Evolutionary conservation across 2,329 filamentous ascomycete genomes (phyloP).

Genomic region (Paramyrothecium roridum): DNA sequence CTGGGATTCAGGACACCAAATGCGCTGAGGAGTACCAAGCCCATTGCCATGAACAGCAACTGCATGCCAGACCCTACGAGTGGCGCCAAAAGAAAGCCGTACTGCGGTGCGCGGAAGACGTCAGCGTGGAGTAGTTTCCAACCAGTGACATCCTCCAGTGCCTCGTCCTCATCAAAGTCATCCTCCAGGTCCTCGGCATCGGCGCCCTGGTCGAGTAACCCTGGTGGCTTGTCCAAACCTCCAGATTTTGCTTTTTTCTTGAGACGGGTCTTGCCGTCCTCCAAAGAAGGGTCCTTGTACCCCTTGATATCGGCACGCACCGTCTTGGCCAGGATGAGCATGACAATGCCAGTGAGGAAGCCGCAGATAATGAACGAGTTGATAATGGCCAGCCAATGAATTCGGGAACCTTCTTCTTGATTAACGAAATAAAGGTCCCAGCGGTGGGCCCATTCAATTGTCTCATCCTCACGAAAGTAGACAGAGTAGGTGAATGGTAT

Average conservation of each 20-base stretch:
- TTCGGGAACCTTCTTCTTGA: slow-evolving; percentile 75
- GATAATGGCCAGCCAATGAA: slow-evolving; percentile 85
- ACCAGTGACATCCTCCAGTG: slow-evolving; percentile 75
- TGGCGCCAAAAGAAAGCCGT: slow-evolving; percentile 72
- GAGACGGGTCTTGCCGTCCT: slow-evolving; percentile 61
- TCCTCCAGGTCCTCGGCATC: slow-evolving; percentile 58
- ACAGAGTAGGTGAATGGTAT: slow-evolving; percentile 88
- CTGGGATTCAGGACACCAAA: slow-evolving; percentile 79
- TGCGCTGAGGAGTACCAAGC: slow-evolving; percentile 69
- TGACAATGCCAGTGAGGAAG: slow-evolving; percentile 72
- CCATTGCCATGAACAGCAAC: slow-evolving; percentile 75
- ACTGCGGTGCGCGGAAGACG: slow-evolving; percentile 72
- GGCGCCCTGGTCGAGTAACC: slow-evolving; percentile 35
- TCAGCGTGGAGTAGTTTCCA: slow-evolving; percentile 91
- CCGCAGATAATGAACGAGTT: slow-evolving; percentile 84
- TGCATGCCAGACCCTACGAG: slow-evolving; percentile 84
- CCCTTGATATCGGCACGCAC: slow-evolving; percentile 76
- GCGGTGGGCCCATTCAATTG: slow-evolving; percentile 76
- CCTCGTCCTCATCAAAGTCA: slow-evolving; percentile 50
- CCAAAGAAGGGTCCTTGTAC: slow-evolving; percentile 61
- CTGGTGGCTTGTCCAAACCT: slow-evolving; percentile 7
- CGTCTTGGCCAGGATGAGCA: slow-evolving; percentile 77
- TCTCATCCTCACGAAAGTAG: slow-evolving; percentile 81
- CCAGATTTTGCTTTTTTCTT: slow-evolving; percentile 43
- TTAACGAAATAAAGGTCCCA: slow-evolving; percentile 92